These are phyloP conservation scores for Cladophialophora yegresii DNA, from an alignment of 2,329 filamentous ascomycete species.

Conservation along the genomic window DNA sequence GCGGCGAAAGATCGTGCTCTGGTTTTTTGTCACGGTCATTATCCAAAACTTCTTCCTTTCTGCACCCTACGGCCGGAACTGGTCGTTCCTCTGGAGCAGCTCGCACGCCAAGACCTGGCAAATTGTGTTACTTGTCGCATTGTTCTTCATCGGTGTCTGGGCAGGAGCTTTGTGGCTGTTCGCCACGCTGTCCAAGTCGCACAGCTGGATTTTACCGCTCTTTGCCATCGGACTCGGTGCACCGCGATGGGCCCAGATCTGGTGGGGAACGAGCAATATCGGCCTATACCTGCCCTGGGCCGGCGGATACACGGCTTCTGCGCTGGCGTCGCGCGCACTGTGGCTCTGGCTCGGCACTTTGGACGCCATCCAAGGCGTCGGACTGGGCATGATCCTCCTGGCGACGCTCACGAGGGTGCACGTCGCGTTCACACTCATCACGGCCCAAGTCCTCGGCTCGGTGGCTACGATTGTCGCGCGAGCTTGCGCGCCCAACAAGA, in stretches of 20 bases:
- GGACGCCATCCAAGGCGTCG: slow-evolving; percentile 65
- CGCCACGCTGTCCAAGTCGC: slow-evolving; percentile 58
- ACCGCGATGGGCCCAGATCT: slow-evolving; percentile 68
- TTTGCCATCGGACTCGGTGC: slow-evolving; percentile 68
- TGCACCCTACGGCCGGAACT: slow-evolving; percentile 67
- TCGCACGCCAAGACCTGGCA: slow-evolving; percentile 59
- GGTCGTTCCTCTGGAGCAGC: slow-evolving; percentile 64
- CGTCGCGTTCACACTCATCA: slow-evolving; percentile 63
- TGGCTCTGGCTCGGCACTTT: slow-evolving; percentile 70
- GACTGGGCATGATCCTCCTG: slow-evolving; percentile 68
- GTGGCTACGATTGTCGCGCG: slow-evolving; percentile 64
- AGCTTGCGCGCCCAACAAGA: slow-evolving; percentile 61
- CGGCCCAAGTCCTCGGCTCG: slow-evolving; percentile 63
- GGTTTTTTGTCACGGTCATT: slow-evolving; percentile 66
- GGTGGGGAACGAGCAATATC: slow-evolving; percentile 64
- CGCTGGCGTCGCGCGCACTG: slow-evolving; percentile 58
- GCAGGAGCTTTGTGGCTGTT: slow-evolving; percentile 55
- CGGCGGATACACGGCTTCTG: slow-evolving; percentile 53
- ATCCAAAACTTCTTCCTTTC: slow-evolving; percentile 69
- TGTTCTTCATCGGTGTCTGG: slow-evolving; percentile 61
- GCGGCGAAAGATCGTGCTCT: slow-evolving; percentile 65
- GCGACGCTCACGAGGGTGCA: slow-evolving; percentile 67
- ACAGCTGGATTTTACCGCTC: slow-evolving; percentile 67
- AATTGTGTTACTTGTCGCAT: slow-evolving; percentile 54
- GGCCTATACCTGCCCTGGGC: slow-evolving; percentile 66